A percentile compares a stretch with the other conserved stretches of the same genome.
phyloP scores from a whole-genome alignment of 2,329 filamentous ascomycete species.

The Arthrobotrys sinensis region DNA sequence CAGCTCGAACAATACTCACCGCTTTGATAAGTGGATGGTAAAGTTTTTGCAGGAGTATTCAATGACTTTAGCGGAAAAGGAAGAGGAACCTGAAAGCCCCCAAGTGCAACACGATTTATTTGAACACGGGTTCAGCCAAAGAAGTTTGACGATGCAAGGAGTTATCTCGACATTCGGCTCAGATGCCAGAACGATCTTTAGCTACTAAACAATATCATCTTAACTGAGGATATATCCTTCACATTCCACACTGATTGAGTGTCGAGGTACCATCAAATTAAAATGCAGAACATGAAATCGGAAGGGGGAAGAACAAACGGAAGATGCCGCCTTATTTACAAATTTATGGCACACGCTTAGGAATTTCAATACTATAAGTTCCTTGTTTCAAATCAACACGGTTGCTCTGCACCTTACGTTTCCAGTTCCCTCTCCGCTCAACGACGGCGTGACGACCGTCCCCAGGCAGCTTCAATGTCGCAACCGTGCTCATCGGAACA shows the following conservation, averaged over 20 bases:
- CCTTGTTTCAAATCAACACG: slow-evolving; percentile 26
- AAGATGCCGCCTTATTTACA: background rate
- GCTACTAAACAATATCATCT: too few relatives aligned
- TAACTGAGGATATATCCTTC: too few relatives aligned
- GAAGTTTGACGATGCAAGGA: slow-evolving; percentile 31
- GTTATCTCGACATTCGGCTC: slow-evolving; percentile 29
- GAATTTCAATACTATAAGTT: slow-evolving; percentile 19
- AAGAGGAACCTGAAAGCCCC: slow-evolving; percentile 2
- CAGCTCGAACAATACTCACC: slow-evolving; percentile 64
- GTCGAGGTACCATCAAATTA: too few relatives aligned
- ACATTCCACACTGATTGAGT: too few relatives aligned
- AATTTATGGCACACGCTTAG: background rate
- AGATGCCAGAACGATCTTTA: background rate
- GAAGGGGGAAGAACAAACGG: slow-evolving; percentile 1
- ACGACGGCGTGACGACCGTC: background rate
- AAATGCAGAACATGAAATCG: too few relatives aligned
- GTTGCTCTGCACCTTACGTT: background rate
- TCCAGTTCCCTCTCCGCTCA: slow-evolving; percentile 33
- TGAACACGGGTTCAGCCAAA: slow-evolving; percentile 27
- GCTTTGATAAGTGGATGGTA: slow-evolving; percentile 65
- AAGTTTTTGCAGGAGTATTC: slow-evolving; percentile 67
- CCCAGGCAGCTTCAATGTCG: slow-evolving; percentile 17
- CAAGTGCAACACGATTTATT: background rate
- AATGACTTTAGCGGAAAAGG: slow-evolving; percentile 63
- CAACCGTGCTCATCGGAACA: slow-evolving; percentile 25